Evolutionary conservation across 2,329 filamentous ascomycete species (phyloP).

Genomic region (Colletotrichum sp.): DNA sequence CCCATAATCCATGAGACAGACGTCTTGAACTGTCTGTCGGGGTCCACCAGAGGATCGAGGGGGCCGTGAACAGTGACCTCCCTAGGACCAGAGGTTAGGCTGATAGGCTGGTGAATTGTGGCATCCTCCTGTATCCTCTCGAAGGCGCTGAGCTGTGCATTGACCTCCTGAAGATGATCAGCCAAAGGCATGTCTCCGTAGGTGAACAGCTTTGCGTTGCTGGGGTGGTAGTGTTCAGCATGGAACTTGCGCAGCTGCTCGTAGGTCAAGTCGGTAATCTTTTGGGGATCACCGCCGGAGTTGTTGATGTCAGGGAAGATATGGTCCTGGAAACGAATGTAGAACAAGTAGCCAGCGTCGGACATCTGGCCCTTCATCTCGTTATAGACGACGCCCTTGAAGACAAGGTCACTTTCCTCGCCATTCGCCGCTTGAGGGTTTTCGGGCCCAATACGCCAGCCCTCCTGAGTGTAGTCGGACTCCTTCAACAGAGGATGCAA

Average conservation of each 20-base stretch:
- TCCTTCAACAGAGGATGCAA: conserved; percentile 87
- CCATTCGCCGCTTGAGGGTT: conserved; percentile 68
- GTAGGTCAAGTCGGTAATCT: conserved; percentile 95
- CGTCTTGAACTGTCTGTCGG: conserved; percentile 90
- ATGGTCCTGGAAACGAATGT: conserved; percentile 92
- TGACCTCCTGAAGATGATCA: conserved; percentile 81
- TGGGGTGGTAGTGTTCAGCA: conserved; percentile 92
- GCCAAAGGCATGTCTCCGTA: conserved; percentile 91
- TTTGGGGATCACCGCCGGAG: conserved; percentile 93
- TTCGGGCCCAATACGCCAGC: conserved; percentile 94
- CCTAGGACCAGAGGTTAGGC: conserved; percentile 69
- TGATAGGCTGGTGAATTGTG: conserved; percentile 78
- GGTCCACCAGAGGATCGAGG: conserved; percentile 83
- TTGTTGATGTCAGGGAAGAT: conserved; percentile 96
- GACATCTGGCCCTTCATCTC: conserved; percentile 99
- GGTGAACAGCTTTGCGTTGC: conserved; percentile 94
- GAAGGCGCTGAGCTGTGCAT: conserved; percentile 77
- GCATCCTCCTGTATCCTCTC: conserved; percentile 72
- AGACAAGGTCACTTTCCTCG: conserved; percentile 76
- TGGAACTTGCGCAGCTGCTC: conserved; percentile 89
- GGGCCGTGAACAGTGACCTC: conserved; percentile 79
- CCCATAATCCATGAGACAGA: conserved; percentile 93
- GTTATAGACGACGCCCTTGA: conserved; percentile 98
- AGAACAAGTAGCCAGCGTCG: conserved; percentile 94
- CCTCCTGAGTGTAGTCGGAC: conserved; percentile 94